Evolutionary conservation across 495 filamentous ascomycete genomes (phyloP), one percentile per base, ranked within the genome.

Genomic region (Aspergillus ellipticus): DNA sequence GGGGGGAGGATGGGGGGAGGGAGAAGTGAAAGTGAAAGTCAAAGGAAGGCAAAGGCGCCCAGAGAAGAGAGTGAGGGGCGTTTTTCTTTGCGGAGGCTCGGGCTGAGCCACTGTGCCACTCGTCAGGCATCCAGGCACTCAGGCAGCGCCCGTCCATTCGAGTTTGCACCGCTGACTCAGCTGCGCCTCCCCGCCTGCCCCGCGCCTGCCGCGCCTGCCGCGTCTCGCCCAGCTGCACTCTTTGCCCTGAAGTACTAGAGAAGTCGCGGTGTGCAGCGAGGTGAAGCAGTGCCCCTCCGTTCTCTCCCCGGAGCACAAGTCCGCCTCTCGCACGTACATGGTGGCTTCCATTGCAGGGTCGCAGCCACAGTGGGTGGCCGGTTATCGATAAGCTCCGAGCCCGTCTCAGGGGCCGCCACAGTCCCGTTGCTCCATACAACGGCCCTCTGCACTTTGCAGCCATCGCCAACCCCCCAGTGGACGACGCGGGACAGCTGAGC

Each of bases 161-260:
- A 66, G 66, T 70, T 70, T 70, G 67, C 67, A 66, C 47, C 1
- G 71, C 58, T 76, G 73, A 77, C 65, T 77, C 71, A 77, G 71
- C 73, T 21, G 48, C 59, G 37, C 48, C 31, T 29, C 21, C 20
- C 49, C 53, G 41, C 49, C 43, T 26, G n/a, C 41, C 31, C 29
- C 31, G 49, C 26, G 19, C 24, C 31, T 42, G 42, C 42, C 21
- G 55, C 43, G 55, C 29, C 41, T 41, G 26, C 13, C 35, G 35
- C 35, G 35, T 39, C 35, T 39, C n/a, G 39, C 29, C 21, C 19
- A 51, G 52, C 21, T 51, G 31, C 47, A 47, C 29, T 43, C 43
- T 43, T 55, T 58, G 43, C 49, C 16, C 50, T 47, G n/a, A n/a
- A n/a, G n/a, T n/a, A n/a, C n/a, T n/a, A n/a, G n/a, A n/a, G n/a